phyloP scores from a whole-genome alignment of 768 basidiomycete species.

The Cyathus striatus region DNA sequence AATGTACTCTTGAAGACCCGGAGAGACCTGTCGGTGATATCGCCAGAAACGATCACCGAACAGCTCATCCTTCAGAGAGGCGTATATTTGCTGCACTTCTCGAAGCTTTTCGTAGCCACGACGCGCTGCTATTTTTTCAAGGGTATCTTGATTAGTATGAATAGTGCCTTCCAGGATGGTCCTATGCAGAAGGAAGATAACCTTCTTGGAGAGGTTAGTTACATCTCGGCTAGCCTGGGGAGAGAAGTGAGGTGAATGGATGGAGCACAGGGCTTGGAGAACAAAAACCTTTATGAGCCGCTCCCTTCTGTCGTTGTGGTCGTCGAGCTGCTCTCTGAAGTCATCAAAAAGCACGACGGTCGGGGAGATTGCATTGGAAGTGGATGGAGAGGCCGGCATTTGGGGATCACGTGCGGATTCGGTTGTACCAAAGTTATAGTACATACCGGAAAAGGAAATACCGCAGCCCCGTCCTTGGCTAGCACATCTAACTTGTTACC shows the following conservation, averaged over 20 bases:
- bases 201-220: conserved; percentile 88
- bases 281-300: conserved; percentile 76
- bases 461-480: too few species aligned
- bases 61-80: conserved; percentile 55
- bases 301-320: conserved; percentile 83
- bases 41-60: conserved; percentile 72
- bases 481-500: too few species aligned
- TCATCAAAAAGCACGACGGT: conserved; percentile 37
- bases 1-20: conserved; percentile 92
- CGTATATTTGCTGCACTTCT: conserved; percentile 65
- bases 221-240: conserved; percentile 76
- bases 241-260: neutral
- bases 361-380: neutral
- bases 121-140: conserved; percentile 39
- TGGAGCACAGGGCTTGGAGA: conserved; percentile 1
- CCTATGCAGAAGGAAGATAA: conserved; percentile 90
- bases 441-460: too few species aligned
- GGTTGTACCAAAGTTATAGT: too few species aligned
- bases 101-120: conserved; percentile 54
- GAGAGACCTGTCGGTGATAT: conserved; percentile 67
- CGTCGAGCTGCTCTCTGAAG: conserved; percentile 74
- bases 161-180: conserved; percentile 31
- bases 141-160: conserved; percentile 17
- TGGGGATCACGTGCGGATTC: too few species aligned
- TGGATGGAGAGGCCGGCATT: conserved; percentile 9